A percentile compares a stretch with the other conserved stretches of the same genome.
Evolutionary conservation across 345 rosid species (phyloP).

Genomic region (Gossypium mustelinum): DNA sequence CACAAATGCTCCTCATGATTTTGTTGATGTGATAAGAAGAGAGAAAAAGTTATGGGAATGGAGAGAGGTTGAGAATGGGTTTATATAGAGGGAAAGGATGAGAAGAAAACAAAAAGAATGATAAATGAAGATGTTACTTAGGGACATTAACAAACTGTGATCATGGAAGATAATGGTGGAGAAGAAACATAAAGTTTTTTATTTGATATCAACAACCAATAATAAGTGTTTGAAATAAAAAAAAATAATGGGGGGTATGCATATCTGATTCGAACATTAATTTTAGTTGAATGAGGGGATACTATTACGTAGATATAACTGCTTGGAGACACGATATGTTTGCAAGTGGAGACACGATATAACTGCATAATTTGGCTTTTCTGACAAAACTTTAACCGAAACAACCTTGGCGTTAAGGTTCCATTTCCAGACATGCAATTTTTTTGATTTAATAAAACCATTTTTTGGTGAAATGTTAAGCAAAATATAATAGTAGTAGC

Average conservation of each 20-base stretch:
- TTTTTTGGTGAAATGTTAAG: too few relatives aligned
- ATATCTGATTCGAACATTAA: too few relatives aligned
- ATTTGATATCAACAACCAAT: not conserved
- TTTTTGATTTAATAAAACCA: too few relatives aligned
- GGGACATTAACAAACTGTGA: conserved; percentile 30
- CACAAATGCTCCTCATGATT: conserved; percentile 22
- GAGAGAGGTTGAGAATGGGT: not conserved
- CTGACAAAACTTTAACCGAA: not conserved
- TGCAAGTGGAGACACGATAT: not conserved
- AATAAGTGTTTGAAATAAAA: not conserved
- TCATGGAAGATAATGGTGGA: conserved; percentile 6
- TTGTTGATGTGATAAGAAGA: not conserved
- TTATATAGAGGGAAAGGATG: conserved; percentile 29
- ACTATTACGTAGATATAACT: too few relatives aligned
- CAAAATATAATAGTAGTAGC: too few relatives aligned
- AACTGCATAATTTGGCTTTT: not conserved
- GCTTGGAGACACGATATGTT: not conserved
- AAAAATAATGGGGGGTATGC: too few relatives aligned
- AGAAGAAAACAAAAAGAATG: conserved; percentile 11
- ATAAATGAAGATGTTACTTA: conserved; percentile 37
- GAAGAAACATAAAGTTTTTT: not conserved
- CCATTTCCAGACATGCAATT: not conserved
- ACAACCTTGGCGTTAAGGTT: not conserved
- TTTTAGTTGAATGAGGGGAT: too few relatives aligned
- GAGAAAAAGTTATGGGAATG: not conserved